Evolutionary conservation across 148 eudicot genomes (phyloP), one percentile per base, ranked within the genome.

Genomic region (Polygonum aviculare): DNA sequence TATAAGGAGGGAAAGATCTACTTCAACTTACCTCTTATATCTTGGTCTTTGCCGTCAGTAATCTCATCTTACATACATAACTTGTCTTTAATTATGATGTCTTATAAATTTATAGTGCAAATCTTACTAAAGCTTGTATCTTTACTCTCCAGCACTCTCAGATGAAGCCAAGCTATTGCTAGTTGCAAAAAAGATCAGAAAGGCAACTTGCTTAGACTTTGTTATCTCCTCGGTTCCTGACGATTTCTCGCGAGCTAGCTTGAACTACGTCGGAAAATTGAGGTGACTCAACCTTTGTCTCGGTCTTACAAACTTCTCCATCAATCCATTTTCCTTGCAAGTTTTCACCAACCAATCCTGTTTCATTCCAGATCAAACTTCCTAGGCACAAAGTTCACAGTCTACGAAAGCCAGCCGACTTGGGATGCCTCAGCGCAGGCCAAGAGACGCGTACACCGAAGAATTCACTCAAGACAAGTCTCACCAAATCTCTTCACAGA

Each of bases 41-140:
- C 87, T 88, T 75, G 89, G 89, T 69, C 79, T 86, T 74, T 82
- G 84, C 74, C 91, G 91, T 88, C 79, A 85, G 73, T 11, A 45
- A 70, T 38, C 19, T 67, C 72, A 67, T 67, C 40, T 67, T 12
- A 67, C 12, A 67, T 26, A 26, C 31, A 3, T 12, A 26, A 5
- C 22, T n/a, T 16, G 1, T 16, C 59, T n/a, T 52, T 52, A 26
- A 26, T 26, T 26, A 26, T 26, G 1, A 26, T 1, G 0, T 26
- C 31, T 26, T 26, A 26, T 26, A 26, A 26, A 26, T 26, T 26
- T 26, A 26, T 26, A 26, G 35, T 26, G 14, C 1, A 62, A 59
- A 62, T 33, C 36, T 33, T 31, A 62, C 22, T 45, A 4, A 45
- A 41, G 7, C 51, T 72, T 72, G 54, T 72, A 26, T 44, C 35